Conservation (phyloP, 352 stramenopile species). For the Pythium vanterpoolii region DNA sequence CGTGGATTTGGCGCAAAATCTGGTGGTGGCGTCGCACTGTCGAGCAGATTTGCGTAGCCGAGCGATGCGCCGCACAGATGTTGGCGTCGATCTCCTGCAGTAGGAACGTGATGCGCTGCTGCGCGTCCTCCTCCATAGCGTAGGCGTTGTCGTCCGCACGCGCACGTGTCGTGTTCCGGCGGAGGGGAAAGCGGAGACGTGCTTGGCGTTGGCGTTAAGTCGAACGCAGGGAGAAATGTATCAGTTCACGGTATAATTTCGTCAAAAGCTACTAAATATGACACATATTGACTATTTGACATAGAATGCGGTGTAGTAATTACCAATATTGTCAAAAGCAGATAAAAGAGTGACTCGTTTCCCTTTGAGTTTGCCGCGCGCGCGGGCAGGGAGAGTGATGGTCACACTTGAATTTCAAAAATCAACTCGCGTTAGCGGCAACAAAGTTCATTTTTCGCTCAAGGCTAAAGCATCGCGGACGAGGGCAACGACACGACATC, state of each 20-base stretch:
- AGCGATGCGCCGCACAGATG: constrained; percentile 72
- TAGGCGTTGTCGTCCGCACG: background rate
- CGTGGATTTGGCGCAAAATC: constrained; percentile 71
- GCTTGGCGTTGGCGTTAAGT: background rate
- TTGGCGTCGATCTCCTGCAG: constrained; percentile 85
- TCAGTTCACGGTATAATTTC: background rate
- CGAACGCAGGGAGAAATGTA: background rate
- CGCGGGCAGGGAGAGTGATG: constrained; percentile 17
- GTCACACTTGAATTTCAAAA: constrained; percentile 28
- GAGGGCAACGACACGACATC: background rate
- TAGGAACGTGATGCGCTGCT: constrained; percentile 83
- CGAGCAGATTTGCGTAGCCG: constrained; percentile 69
- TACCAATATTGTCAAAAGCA: constrained; percentile 3
- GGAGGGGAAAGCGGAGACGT: background rate
- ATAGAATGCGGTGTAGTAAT: background rate
- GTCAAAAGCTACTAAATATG: background rate
- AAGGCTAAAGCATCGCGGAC: background rate
- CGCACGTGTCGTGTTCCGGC: background rate
- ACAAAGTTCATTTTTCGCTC: background rate
- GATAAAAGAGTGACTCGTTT: constrained; percentile 10
- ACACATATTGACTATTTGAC: background rate
- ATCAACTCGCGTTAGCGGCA: background rate
- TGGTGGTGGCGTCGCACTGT: constrained; percentile 72
- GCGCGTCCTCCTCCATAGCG: constrained; percentile 62
- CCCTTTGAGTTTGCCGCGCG: constrained; percentile 13